Conservation (phyloP, 2,329 filamentous ascomycete genomes). For the Diaporthe sp. region DNA sequence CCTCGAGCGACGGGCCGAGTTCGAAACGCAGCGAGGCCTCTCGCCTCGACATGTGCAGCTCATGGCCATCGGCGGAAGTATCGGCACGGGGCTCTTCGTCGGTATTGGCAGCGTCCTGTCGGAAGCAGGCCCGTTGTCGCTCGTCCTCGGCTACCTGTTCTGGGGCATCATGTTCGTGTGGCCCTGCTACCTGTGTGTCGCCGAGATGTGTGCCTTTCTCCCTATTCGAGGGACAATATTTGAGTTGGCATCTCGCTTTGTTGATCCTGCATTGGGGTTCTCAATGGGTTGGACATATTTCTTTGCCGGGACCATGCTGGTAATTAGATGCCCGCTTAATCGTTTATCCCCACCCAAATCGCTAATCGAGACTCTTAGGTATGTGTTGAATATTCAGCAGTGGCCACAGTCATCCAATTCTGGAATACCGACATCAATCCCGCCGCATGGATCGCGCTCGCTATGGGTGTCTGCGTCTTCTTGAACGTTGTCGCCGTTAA, state of each 20-base stretch:
- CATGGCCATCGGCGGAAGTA: constrained; percentile 63
- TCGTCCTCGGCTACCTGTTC: constrained; percentile 59
- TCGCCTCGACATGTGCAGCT: constrained; percentile 61
- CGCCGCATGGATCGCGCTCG: constrained; percentile 43
- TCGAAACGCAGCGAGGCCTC: constrained; percentile 46
- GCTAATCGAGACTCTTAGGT: background rate
- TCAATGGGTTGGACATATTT: constrained; percentile 64
- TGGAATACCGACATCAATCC: constrained; percentile 42
- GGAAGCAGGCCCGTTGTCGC: constrained; percentile 58
- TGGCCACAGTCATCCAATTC: constrained; percentile 43
- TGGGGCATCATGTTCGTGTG: constrained; percentile 61
- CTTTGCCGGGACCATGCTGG: constrained; percentile 60
- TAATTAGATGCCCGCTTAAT: constrained; percentile 48
- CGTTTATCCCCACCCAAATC: background rate
- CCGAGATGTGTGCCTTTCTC: constrained; percentile 70
- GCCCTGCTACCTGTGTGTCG: constrained; percentile 61
- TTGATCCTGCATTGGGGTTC: constrained; percentile 67
- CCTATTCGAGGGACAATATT: constrained; percentile 67
- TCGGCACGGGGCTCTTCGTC: constrained; percentile 59
- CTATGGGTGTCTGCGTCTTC: constrained; percentile 41
- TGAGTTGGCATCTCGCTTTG: constrained; percentile 65
- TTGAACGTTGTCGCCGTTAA: constrained; percentile 42
- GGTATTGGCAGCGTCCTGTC: constrained; percentile 59
- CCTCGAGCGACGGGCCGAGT: constrained; percentile 30
- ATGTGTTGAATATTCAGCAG: constrained; percentile 36